These are phyloP conservation scores for Pleurozium schreberi DNA, from an alignment of 225 moss, liverwort and hornwort genomes.

Conservation along the genomic window DNA sequence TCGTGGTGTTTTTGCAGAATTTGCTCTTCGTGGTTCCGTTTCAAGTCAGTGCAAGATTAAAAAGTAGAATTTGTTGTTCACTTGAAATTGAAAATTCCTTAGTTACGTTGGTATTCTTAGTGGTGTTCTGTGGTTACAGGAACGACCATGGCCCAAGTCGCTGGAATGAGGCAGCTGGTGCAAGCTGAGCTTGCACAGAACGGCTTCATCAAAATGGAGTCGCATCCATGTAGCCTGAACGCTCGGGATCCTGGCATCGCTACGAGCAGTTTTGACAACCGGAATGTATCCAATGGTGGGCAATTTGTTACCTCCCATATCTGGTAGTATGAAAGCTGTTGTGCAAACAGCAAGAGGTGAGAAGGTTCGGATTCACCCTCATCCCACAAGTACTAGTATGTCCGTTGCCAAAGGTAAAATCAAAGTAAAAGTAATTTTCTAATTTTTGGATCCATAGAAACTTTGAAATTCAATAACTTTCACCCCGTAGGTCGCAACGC, in stretches of 20 bases:
- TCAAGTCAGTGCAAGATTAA: background rate
- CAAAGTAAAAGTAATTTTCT: too few relatives aligned
- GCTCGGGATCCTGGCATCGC: constrained; percentile 85
- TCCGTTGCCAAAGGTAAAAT: too few relatives aligned
- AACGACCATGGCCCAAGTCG: constrained; percentile 80
- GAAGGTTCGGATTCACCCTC: constrained; percentile 93
- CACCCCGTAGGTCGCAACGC: too few relatives aligned
- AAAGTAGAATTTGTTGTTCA: background rate
- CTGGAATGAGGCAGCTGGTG: constrained; percentile 87
- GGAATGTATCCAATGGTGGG: constrained; percentile 99
- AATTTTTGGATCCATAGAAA: too few relatives aligned
- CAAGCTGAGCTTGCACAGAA: constrained; percentile 89
- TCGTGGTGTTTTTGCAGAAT: background rate
- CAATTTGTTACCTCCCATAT: constrained; percentile 56
- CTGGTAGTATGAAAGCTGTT: constrained; percentile 49
- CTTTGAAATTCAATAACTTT: too few relatives aligned
- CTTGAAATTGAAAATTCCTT: background rate
- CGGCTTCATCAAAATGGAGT: constrained; percentile 70
- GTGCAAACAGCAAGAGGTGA: constrained; percentile 88
- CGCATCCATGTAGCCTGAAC: constrained; percentile 83
- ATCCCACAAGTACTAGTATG: constrained; percentile 78
- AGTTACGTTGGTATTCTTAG: background rate
- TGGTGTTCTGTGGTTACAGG: constrained; percentile 17
- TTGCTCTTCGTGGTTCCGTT: background rate
- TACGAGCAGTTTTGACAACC: constrained; percentile 77